Percentiles rank a stretch among this genome's conserved stretches.
Evolutionary conservation across 1,139 yeast genomes (phyloP).

Genomic region (Suhomyces bolitotheri): DNA sequence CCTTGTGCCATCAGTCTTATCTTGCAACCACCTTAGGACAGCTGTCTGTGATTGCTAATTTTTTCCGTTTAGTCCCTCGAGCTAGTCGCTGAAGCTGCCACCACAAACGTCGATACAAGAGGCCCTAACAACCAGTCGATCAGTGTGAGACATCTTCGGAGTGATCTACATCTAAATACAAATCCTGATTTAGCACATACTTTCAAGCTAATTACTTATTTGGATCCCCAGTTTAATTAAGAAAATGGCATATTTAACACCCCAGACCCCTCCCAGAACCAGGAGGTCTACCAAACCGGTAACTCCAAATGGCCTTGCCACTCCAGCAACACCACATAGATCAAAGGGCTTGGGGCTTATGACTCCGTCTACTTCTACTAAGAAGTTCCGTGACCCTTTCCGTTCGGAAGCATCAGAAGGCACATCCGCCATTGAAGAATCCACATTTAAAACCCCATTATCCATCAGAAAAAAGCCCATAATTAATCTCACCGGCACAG

Average conservation of each 20-base stretch:
- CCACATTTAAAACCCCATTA: slow-evolving; percentile 16
- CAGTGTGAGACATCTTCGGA: too few species aligned
- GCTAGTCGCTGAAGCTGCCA: too few species aligned
- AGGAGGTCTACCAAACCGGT: slow-evolving; percentile 4
- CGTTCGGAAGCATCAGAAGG: neutral
- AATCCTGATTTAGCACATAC: neutral
- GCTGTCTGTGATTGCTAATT: too few species aligned
- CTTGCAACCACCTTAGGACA: too few species aligned
- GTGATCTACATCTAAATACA: too few species aligned
- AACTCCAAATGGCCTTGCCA: slow-evolving; percentile 7
- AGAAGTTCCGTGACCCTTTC: slow-evolving; percentile 13
- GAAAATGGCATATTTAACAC: slow-evolving; percentile 8
- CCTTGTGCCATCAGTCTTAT: neutral
- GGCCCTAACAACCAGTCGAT: too few species aligned
- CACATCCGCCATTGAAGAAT: neutral
- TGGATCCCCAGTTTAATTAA: neutral
- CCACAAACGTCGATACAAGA: too few species aligned
- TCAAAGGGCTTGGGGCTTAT: slow-evolving; percentile 7
- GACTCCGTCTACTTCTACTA: slow-evolving; percentile 16
- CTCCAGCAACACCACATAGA: slow-evolving; percentile 11
- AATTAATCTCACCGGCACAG: neutral
- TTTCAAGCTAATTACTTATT: neutral
- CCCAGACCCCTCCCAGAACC: slow-evolving; percentile 13
- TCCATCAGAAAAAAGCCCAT: slow-evolving; percentile 15
- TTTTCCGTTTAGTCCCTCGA: too few species aligned